Percentiles rank a stretch among this genome's conserved stretches.
Conservation (phyloP, 805 yeast genomes). For the Saccharomycopsis javanensis region DNA sequence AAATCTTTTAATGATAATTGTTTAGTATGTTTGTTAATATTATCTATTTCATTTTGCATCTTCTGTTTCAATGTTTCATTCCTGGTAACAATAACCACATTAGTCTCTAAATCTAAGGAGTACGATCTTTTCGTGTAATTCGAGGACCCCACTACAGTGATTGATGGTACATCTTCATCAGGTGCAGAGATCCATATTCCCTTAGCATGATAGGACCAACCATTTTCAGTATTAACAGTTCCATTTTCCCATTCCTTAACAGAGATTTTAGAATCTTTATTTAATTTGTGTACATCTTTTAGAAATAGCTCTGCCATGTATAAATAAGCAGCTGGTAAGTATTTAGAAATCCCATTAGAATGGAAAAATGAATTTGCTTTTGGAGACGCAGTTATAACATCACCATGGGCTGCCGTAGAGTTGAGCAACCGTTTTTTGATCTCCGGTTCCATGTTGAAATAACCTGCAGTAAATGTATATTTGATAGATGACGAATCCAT, state of each 20-base stretch:
- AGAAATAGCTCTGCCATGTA: conserved; percentile 64
- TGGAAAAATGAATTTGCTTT: conserved; percentile 88
- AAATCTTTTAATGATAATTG: conserved; percentile 53
- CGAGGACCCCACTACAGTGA: conserved; percentile 84
- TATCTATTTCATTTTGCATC: conserved; percentile 55
- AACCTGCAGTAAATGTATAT: conserved; percentile 94
- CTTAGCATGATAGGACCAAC: conserved; percentile 98
- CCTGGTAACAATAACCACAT: conserved; percentile 68
- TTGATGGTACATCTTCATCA: conserved; percentile 46
- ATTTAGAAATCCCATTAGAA: conserved; percentile 71
- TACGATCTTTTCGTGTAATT: conserved; percentile 90
- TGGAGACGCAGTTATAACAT: conserved; percentile 85
- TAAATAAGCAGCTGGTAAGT: conserved; percentile 80
- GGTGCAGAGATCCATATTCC: conserved; percentile 79
- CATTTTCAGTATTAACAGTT: conserved; percentile 63
- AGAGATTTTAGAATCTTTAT: conserved; percentile 28
- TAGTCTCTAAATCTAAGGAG: conserved; percentile 77
- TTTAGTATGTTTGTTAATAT: conserved; percentile 45
- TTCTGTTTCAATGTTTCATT: conserved; percentile 46
- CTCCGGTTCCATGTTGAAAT: conserved; percentile 81
- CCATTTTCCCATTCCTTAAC: conserved; percentile 86
- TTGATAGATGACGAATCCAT: conserved; percentile 42
- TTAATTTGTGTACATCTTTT: conserved; percentile 25
- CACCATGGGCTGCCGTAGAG: conserved; percentile 46
- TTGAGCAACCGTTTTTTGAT: conserved; percentile 49